These are phyloP conservation scores for Berkeleyomyces basicola DNA, from an alignment of 2,329 filamentous ascomycete genomes.

Conservation along the genomic window DNA sequence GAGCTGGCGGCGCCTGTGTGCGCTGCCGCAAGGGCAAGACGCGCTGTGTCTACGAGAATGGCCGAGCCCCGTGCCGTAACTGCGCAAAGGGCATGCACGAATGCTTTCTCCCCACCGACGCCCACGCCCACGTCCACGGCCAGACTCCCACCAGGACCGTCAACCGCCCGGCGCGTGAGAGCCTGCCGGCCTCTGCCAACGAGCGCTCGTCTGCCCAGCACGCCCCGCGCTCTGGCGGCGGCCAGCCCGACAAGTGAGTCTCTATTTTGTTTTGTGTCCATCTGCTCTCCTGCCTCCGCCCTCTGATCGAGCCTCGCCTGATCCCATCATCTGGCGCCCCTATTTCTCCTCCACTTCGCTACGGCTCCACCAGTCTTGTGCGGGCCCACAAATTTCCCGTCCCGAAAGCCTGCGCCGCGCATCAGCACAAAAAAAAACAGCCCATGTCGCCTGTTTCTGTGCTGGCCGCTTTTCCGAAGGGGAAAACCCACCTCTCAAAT, in stretches of 20 bases:
- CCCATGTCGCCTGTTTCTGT: conserved; percentile 1
- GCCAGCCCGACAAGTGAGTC: conserved; percentile 41
- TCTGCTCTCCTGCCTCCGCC: conserved; percentile 5
- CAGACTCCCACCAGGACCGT: conserved; percentile 37
- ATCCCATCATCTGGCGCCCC: background rate
- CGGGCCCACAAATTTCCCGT: conserved; percentile 10
- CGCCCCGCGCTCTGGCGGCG: conserved; percentile 23
- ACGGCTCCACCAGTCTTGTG: background rate
- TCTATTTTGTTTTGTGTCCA: background rate
- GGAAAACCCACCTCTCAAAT: background rate
- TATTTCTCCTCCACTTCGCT: conserved; percentile 3
- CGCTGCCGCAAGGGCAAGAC: conserved; percentile 49
- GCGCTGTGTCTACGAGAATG: conserved; percentile 47
- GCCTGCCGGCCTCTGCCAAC: conserved; percentile 29
- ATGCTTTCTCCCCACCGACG: conserved; percentile 45
- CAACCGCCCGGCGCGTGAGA: conserved; percentile 35
- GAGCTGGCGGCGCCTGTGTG: conserved; percentile 44
- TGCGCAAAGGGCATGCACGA: conserved; percentile 48
- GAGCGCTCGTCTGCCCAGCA: conserved; percentile 28
- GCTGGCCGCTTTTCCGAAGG: background rate
- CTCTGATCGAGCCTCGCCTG: conserved; percentile 8
- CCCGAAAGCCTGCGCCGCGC: conserved; percentile 9
- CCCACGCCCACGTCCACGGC: conserved; percentile 41
- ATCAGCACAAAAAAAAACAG: background rate
- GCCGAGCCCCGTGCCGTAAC: conserved; percentile 45